Evolutionary conservation across 441 rosid genomes (phyloP), one percentile per base, ranked within the genome.

Genomic region (Pelargonium cotyledonis): DNA sequence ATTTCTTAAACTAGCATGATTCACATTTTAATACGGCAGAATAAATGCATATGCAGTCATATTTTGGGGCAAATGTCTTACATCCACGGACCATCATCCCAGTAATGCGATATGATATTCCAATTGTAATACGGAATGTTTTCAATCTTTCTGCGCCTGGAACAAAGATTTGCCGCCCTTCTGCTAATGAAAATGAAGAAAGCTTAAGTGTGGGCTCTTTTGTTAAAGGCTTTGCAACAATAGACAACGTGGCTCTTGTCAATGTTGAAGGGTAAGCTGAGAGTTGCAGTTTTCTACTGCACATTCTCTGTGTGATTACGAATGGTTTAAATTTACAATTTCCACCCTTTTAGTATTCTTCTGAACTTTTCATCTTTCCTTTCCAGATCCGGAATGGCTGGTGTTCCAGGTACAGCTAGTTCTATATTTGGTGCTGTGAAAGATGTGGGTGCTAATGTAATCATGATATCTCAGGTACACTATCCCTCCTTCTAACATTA

Each of bases 61-160:
- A 94, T 72, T 94, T 94, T 74, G 97, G 99, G 76, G 97, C 99
- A 65, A 91, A 94, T 75, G 96, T 94, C 75, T 86, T 94, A 77
- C 99, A 94, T 82, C 99, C 99, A n/a, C 94, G 99, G 14, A 94
- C 97, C 73, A 94, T 94, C 74, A 83, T 94, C 73, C 99, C 99
- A 65, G 97, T 94, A 72, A 91, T 89, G 97, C 81, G 82, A 43
- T 85, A 91, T 82, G 84, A 88, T 76, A 91, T 94, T 79, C 99
- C 99, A 49, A 94, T 91, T 77, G 84, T 87, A 46, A 94, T 94
- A 88, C 85, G 99, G 77, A 91, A 91, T 75, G 85, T 91, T 60
- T 94, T 94, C 81, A 94, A 94, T 76, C 87, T 82, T 62, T 83
- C 97, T 67, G 89, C 89, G 61, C 88, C 97, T 35, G 99, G 99